Base-by-base conservation (phyloP, 441 rosid species). In the Populus hybrid region DNA sequence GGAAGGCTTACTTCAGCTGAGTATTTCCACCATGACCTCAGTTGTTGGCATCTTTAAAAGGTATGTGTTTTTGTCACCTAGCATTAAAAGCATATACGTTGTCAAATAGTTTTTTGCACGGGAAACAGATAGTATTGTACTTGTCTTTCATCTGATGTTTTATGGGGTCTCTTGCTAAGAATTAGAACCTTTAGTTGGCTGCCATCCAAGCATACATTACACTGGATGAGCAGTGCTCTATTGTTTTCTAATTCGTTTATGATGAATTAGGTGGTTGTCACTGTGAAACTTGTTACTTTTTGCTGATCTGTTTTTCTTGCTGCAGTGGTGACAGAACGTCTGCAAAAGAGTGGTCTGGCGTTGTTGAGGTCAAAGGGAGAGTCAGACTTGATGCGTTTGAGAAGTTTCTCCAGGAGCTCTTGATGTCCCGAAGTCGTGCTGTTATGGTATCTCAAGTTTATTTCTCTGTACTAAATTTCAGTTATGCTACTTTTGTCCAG, bases 301-400 rank as follows among this genome's bases (percentile, higher is more conserved):
- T 36, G 2, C 75, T 73, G 59, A 83, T 76, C 34, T 81, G 77
- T 64, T 50, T 63, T 79, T 70, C 28, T 35, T 61, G 42, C 18
- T 84, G 80, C 87, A 94, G 98, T 72, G 98, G 98, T 6, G 97
- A 93, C 76, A 91, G 86, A 80, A 85, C 91, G 24, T 75, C 81
- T 40, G 78, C 87, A 0, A 83, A 88, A 78, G 92, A 85, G 40
- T 94, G 98, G 98, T 86, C 89, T 72, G 76, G 79, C 70, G 73
- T 76, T 71, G 83, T 93, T 21, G 98, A 94, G 81, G 87, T 93
- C 10, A 94, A 94, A 82, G 98, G 98, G 63, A 89, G 97, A 85
- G 98, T 94, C 42, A 88, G 89, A 84, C 88, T 91, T 38, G 94
- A 93, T 70, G 97, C 98, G n/a, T 94, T 94, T 79, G 98, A 91